phyloP scores from a whole-genome alignment of 177 flowering plant genomes.

The Vitis hybrid region DNA sequence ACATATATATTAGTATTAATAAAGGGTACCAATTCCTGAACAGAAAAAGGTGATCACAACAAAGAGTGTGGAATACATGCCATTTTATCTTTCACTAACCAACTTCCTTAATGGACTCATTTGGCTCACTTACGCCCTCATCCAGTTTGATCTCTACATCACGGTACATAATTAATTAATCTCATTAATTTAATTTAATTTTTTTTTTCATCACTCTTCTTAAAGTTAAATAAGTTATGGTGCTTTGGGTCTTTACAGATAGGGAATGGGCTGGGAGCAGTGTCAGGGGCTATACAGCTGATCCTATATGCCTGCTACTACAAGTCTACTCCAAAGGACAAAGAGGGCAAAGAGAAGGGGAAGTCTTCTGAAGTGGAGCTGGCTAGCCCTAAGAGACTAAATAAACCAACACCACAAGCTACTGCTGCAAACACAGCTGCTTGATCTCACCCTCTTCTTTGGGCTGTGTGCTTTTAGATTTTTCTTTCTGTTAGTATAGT shows the following conservation, averaged over 20 bases:
- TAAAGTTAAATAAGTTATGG: too few species aligned
- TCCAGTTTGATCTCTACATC: conserved; percentile 51
- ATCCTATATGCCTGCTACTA: conserved; percentile 29
- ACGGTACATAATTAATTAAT: conserved; percentile 27
- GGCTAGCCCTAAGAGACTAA: background rate
- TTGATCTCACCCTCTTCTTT: too few species aligned
- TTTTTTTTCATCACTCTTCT: too few species aligned
- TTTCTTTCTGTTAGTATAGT: too few species aligned
- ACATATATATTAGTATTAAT: too few species aligned
- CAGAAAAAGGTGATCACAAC: conserved; percentile 60
- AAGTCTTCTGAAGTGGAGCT: conserved; percentile 27
- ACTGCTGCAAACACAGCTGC: too few species aligned
- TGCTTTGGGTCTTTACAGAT: conserved; percentile 22
- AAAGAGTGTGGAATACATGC: conserved; percentile 73
- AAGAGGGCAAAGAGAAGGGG: background rate
- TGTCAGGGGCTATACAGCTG: conserved; percentile 41
- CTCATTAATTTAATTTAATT: background rate
- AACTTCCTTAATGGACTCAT: conserved; percentile 43
- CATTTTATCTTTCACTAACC: conserved; percentile 53
- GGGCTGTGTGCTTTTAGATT: too few species aligned
- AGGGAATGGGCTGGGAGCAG: conserved; percentile 50
- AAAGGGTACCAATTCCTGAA: background rate
- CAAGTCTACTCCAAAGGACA: conserved; percentile 17
- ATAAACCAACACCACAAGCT: background rate
- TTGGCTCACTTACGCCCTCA: conserved; percentile 58